These are phyloP conservation scores for Exophiala sp. DNA, from an alignment of 2,329 filamentous ascomycete species.

Conservation along the genomic window DNA sequence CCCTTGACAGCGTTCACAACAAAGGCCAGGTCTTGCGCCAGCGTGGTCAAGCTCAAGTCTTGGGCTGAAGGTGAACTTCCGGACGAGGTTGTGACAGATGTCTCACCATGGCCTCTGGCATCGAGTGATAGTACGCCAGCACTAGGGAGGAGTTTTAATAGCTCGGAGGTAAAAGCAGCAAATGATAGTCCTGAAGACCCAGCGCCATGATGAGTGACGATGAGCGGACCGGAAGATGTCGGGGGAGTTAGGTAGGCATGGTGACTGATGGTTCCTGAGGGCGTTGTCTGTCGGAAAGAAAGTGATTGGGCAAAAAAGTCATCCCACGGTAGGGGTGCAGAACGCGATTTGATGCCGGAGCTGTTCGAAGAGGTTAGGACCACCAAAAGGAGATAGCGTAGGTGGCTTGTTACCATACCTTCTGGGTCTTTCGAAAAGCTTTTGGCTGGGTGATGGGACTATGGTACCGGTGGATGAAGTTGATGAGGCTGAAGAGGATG, in stretches of 20 bases:
- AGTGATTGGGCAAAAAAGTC: conserved; percentile 88
- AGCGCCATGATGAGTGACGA: conserved; percentile 92
- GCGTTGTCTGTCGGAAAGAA: conserved; percentile 53
- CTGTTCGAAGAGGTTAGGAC: conserved; percentile 1
- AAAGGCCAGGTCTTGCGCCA: conserved; percentile 68
- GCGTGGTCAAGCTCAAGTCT: conserved; percentile 69
- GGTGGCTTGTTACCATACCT: conserved; percentile 49
- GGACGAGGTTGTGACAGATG: conserved; percentile 33
- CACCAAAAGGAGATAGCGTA: conserved; percentile 11
- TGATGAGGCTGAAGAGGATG: conserved; percentile 83
- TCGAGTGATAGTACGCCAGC: conserved; percentile 83
- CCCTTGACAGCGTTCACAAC: conserved; percentile 65
- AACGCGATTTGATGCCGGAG: conserved; percentile 34
- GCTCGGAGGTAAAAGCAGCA: conserved; percentile 72
- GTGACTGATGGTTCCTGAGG: conserved; percentile 55
- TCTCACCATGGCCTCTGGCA: conserved; percentile 80
- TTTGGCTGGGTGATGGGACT: conserved; percentile 70
- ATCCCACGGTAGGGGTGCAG: conserved; percentile 75
- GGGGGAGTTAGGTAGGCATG: conserved; percentile 89
- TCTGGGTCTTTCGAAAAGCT: conserved; percentile 68
- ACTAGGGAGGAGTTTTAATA: conserved; percentile 70
- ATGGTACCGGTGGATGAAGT: conserved; percentile 91
- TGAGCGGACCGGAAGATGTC: conserved; percentile 65
- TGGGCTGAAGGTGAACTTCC: conserved; percentile 30
- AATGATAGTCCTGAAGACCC: conserved; percentile 93